phyloP scores from a whole-genome alignment of 1,284 basidiomycete species.

The Ganoderma lucidum region DNA sequence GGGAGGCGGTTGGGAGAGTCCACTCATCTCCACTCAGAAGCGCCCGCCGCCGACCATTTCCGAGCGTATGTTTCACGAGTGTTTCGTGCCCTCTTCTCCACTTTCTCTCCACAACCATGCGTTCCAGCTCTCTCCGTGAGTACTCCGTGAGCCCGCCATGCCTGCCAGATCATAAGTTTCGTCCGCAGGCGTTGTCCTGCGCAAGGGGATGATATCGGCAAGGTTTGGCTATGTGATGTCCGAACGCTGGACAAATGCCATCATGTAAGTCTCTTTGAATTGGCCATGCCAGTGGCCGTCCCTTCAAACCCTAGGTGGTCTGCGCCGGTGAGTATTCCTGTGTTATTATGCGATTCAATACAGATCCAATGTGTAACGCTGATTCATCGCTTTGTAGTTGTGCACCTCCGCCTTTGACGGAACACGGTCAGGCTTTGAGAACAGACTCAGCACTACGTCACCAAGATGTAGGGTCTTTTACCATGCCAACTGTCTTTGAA shows the following conservation, averaged over 20 bases:
- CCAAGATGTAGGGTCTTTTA: neutral
- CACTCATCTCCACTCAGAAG: neutral
- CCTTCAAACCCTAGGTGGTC: neutral
- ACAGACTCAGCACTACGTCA: neutral
- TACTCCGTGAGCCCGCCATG: neutral
- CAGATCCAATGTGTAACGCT: neutral
- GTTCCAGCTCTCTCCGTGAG: neutral
- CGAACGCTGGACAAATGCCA: neutral
- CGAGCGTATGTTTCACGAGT: neutral
- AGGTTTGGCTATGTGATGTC: neutral
- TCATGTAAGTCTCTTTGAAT: neutral
- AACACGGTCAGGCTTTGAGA: neutral
- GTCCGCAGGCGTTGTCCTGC: neutral
- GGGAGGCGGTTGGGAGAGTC: neutral
- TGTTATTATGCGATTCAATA: neutral
- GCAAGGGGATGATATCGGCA: neutral
- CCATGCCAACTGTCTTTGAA: constrained; percentile 2
- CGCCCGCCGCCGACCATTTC: neutral
- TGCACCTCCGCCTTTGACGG: neutral
- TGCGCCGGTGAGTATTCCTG: neutral
- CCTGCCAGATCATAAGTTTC: neutral
- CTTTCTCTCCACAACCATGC: neutral
- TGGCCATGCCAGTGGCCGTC: neutral
- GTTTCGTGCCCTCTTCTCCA: neutral
- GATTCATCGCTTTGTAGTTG: neutral